phyloP scores from a whole-genome alignment of 2,329 filamentous ascomycete species.

The Neofusicoccum cordaticola region DNA sequence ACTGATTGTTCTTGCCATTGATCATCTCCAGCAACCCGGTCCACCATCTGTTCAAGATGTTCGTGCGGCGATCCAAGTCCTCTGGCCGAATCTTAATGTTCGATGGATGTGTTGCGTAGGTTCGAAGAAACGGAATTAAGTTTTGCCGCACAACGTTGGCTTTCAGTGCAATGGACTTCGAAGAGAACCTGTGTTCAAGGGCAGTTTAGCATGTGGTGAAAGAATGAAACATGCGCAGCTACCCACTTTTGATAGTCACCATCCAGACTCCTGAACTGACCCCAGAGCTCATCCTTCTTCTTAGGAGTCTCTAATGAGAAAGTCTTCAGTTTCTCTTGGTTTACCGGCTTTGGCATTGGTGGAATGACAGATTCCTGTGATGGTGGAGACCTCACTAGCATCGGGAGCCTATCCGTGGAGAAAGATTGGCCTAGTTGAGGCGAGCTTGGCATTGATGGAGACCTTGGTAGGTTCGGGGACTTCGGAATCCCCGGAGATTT shows the following conservation, averaged over 20 bases:
- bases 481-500: neutral
- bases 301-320: constrained; percentile 38
- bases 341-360: constrained; percentile 41
- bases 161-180: constrained; percentile 71
- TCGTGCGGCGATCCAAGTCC: constrained; percentile 75
- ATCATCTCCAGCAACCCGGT: constrained; percentile 76
- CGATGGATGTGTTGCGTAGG: constrained; percentile 66
- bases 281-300: constrained; percentile 69
- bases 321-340: constrained; percentile 41
- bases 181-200: constrained; percentile 56
- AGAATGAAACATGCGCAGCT: neutral
- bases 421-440: constrained; percentile 39
- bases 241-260: constrained; percentile 64
- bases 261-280: constrained; percentile 65
- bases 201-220: neutral
- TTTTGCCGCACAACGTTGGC: constrained; percentile 70
- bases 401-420: constrained; percentile 47
- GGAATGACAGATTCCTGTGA: constrained; percentile 37
- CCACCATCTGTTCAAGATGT: constrained; percentile 91
- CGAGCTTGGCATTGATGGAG: constrained; percentile 8
- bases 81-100: constrained; percentile 67
- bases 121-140: constrained; percentile 74
- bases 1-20: constrained; percentile 69
- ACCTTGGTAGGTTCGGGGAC: neutral
- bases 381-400: constrained; percentile 32